phyloP scores from a whole-genome alignment of 73 alveolate species.

The Paramecium sonneborni region DNA sequence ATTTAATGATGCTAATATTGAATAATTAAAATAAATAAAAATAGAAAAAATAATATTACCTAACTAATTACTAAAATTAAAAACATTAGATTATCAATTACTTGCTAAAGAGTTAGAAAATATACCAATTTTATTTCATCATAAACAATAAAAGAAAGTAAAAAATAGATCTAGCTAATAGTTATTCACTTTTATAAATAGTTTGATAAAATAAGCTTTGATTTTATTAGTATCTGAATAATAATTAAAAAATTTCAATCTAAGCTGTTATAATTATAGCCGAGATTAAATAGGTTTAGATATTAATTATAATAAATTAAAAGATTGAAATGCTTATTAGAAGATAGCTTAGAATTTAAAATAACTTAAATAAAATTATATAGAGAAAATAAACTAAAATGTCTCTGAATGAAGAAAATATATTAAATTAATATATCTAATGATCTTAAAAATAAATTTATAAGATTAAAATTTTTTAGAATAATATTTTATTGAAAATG shows the following conservation, averaged over 20 bases:
- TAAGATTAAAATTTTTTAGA: no score
- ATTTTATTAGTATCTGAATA: not conserved
- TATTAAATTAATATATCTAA: not conserved
- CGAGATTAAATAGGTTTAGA: not conserved
- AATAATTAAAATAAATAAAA: not conserved
- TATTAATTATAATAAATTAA: not conserved
- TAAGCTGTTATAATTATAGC: not conserved
- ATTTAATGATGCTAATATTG: constrained; percentile 47
- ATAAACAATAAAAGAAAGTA: constrained; percentile 15
- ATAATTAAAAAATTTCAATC: not conserved
- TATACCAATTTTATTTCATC: not conserved
- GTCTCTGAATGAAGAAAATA: not conserved
- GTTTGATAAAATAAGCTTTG: constrained; percentile 7
- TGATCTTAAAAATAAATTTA: not conserved
- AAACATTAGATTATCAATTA: no score
- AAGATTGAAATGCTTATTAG: constrained; percentile 16
- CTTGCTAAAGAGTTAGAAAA: not conserved
- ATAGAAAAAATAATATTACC: no score
- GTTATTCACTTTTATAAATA: constrained; percentile 2
- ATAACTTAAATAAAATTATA: not conserved
- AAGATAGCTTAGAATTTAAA: constrained; percentile 49
- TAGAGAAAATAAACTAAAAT: not conserved
- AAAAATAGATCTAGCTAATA: constrained; percentile 34
- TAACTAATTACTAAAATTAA: no score
- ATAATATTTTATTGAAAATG: no score